Evolutionary conservation across 371 early-diverging fungal species (phyloP), one percentile per base, ranked within the genome.

Genomic region (Apophysomyces trapeziformis): DNA sequence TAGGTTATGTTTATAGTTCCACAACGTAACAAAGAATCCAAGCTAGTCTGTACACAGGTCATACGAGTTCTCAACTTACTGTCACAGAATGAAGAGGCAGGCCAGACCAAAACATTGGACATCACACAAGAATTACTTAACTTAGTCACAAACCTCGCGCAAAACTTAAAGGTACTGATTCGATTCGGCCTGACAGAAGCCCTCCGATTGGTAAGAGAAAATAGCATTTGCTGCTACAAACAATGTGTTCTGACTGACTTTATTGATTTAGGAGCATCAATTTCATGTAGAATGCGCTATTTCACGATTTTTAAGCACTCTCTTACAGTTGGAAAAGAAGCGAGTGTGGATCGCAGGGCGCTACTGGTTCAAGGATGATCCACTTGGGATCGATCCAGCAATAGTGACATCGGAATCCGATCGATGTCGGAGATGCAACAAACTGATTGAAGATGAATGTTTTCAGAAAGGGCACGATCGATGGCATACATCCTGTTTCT

Each of bases 41-140:
- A 54, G 11, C 35, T 64, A 9, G 66, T 75, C 1, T 78, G 74
- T 39, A 47, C 68, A 36, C 77, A 76, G 56, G 64, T 76, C 18
- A 64, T 70, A 16, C 73, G 69, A 37, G 73, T 79, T 38, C 71
- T 79, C 46, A 62, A 71, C 35, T 56, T 79, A 41, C 78, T 98
- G 50, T 82, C 90, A 6, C 89, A 92, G 60, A 86, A 62, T 7
- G 56, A 59, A 38, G n/a, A 36, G 90, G 1, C 85, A 63, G 84
- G 90, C 0, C 84, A 87, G 56, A 85, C 85, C 43, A 77, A 82
- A 26, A 73, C 85, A 26, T 18, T 21, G 54, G 93, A 87, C 12
- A 90, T 89, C 69, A 95, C 96, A 1, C 92, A 96, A 69, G 95
- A 95, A 65, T 74, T 98, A 66, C 80, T 97, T 58, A 83, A 90